Evolutionary conservation across 139 green algal species (phyloP).

Genomic region (Nannochloris sp.): DNA sequence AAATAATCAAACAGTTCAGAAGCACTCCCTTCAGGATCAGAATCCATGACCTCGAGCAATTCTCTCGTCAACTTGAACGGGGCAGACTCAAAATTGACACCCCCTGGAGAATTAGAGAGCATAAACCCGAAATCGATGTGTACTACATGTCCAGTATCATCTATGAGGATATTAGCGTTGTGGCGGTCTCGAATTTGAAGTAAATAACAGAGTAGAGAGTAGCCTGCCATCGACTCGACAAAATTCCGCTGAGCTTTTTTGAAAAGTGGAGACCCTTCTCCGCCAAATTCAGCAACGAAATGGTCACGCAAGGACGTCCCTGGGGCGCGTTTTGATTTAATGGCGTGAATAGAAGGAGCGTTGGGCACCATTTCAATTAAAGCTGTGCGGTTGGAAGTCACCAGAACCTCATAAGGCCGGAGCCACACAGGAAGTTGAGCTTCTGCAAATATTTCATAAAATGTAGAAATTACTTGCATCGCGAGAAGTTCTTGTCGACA

Average conservation of each 20-base stretch:
- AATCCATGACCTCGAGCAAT: slow-evolving; percentile 96
- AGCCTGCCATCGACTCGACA: slow-evolving; percentile 84
- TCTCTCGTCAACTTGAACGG: slow-evolving; percentile 93
- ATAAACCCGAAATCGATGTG: slow-evolving; percentile 99
- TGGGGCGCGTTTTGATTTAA: slow-evolving; percentile 64
- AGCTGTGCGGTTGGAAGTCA: slow-evolving; percentile 80
- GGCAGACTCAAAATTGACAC: slow-evolving; percentile 42
- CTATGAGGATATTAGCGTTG: slow-evolving; percentile 88
- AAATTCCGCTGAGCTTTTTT: slow-evolving; percentile 77
- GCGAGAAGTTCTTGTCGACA: slow-evolving; percentile 96
- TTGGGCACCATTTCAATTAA: slow-evolving; percentile 97
- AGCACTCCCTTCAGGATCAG: slow-evolving; percentile 65
- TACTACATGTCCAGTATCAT: slow-evolving; percentile 78
- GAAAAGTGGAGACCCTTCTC: slow-evolving; percentile 44
- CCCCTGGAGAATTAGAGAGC: slow-evolving; percentile 58
- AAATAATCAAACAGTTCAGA: slow-evolving; percentile 90
- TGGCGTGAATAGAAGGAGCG: slow-evolving; percentile 81
- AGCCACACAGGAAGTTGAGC: slow-evolving; percentile 82
- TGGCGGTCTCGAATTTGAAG: slow-evolving; percentile 73
- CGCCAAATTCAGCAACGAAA: slow-evolving; percentile 66
- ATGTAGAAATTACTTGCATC: slow-evolving; percentile 81
- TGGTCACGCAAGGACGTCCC: slow-evolving; percentile 63
- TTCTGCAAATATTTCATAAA: slow-evolving; percentile 81
- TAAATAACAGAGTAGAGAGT: slow-evolving; percentile 76
- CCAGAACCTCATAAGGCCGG: slow-evolving; percentile 84